Evolutionary conservation across 2,329 filamentous ascomycete species (phyloP), one percentile per base, ranked within the genome.

Genomic region (Trichoderma sp.): DNA sequence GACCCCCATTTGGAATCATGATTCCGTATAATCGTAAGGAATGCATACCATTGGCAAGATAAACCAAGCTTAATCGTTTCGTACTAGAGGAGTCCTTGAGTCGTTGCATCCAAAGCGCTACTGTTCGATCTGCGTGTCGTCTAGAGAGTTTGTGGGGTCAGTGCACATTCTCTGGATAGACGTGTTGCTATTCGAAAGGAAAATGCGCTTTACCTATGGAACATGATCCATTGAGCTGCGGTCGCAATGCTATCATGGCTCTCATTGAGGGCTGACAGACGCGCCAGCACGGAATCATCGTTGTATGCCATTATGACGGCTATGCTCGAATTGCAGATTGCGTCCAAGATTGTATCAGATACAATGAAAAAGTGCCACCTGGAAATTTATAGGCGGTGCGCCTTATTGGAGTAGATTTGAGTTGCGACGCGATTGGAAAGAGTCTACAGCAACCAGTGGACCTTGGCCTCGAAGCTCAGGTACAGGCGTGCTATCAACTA

Each of bases 211-310:
- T 89, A 97, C 94, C 94, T 91, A 82, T 99, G 95, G 79, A 99
- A 99, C 91, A 99, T 96, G 71, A 99, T 96, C 96, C 96, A 99
- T 89, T 98, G 95, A 69, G 96, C 94, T 71, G 97, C 94, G 43
- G 93, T 95, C 70, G 97, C 88, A 77, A 99, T 98, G 81, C 94
- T 96, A 79, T 99, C 96, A 79, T 99, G 95, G 13, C 94, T 97
- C 82, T 99, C 96, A 81, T 97, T 97, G 71, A 99, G 87, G 52
- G 94, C 93, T 37, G 94, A 96, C 66, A 99, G 90, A 83, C 97
- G 97, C 66, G 95, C 93, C 79, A 94, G 89, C 68, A 99, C 94
- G 58, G 94, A 92, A 83, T 99, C 96, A 81, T 98, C 94, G 73
- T 91, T 96, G 82, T 97, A 98, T 56, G 96, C 90, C 95, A 99